phyloP scores from a whole-genome alignment of 2,329 filamentous ascomycete genomes.

The Pseudopithomyces maydicus region DNA sequence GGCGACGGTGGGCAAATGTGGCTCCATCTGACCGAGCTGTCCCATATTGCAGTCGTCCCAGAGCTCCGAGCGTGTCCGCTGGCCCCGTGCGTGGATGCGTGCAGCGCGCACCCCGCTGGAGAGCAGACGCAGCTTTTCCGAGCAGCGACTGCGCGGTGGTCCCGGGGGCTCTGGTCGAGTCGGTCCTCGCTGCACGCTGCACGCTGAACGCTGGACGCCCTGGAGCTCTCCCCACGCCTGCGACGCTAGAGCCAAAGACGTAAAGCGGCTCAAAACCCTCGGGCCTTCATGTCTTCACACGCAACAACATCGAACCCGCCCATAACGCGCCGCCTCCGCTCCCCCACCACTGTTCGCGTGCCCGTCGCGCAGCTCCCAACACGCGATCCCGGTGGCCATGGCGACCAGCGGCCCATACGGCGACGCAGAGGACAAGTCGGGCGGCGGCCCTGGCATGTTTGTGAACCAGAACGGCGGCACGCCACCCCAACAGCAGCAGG shows the following conservation, averaged over 20 bases:
- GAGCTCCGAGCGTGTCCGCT: neutral
- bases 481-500: conserved; percentile 38
- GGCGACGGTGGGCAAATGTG: neutral
- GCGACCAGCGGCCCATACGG: conserved; percentile 34
- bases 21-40: conserved; percentile 1
- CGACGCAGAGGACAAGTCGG: conserved; percentile 41
- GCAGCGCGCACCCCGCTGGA: neutral
- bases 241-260: conserved; percentile 40
- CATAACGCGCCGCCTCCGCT: conserved; percentile 21
- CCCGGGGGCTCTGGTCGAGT: conserved; percentile 7
- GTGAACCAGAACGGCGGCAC: conserved; percentile 41
- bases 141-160: conserved; percentile 31
- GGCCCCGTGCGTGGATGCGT: neutral
- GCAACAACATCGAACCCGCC: conserved; percentile 20
- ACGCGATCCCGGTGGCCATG: conserved; percentile 30
- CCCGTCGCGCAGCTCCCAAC: conserved; percentile 15
- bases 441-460: conserved; percentile 39
- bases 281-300: conserved; percentile 25
- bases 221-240: conserved; percentile 15
- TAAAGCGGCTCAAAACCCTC: conserved; percentile 38
- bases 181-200: neutral
- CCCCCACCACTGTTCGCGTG: conserved; percentile 5
- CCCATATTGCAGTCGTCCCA: neutral
- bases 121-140: conserved; percentile 27
- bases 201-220: neutral